Base-by-base conservation (phyloP, 495 filamentous ascomycete species). In the Cudoniella acicularis region DNA sequence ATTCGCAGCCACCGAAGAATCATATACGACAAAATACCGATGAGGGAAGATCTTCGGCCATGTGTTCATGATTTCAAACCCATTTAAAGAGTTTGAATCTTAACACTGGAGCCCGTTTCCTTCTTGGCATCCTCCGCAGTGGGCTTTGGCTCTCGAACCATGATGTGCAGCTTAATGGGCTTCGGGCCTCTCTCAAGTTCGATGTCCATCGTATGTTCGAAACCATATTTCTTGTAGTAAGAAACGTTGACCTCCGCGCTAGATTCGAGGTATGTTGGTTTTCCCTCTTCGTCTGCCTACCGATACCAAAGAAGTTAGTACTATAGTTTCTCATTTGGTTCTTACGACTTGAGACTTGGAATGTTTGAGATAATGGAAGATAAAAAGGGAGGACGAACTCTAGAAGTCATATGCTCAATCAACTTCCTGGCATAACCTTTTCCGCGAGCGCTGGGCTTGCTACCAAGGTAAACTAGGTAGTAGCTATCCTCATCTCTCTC, bases 401-500 rank as follows among this genome's bases (percentile, higher is more conserved):
- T 74, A 22, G 69, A 72, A 49, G 85, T 84, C 67, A 86, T 80
- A 61, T 87, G 73, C 73, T 85, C 78, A 61, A 92, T 78, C 61
- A 91, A 73, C 72, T 81, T 82, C 64, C 75, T 81, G 21, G 80
- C 87, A 66, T 88, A 89, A 25, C 89, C 89, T 50, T 85, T 81
- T 25, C 87, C 84, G 55, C 83, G 79, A 13, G 81, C 79, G 51
- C 70, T 75, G 16, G 85, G 82, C 67, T 82, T 85, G 59, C 87
- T 89, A 58, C 89, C 89, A 61, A 93, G 72, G 70, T 90, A 92
- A 16, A 91, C 88, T 22, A 93, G 80, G 68, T 92, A 92, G 70
- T 81, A 86, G 65, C 81, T 87, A 62, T 81, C 78, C 56, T 83
- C 69, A 57, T 77, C 73, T 65, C 90, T 84, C 27, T 79, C 77